A percentile compares a stretch with the other conserved stretches of the same genome.
Evolutionary conservation across 2,329 filamentous ascomycete genomes (phyloP).

Genomic region (Epichloe amarillans): DNA sequence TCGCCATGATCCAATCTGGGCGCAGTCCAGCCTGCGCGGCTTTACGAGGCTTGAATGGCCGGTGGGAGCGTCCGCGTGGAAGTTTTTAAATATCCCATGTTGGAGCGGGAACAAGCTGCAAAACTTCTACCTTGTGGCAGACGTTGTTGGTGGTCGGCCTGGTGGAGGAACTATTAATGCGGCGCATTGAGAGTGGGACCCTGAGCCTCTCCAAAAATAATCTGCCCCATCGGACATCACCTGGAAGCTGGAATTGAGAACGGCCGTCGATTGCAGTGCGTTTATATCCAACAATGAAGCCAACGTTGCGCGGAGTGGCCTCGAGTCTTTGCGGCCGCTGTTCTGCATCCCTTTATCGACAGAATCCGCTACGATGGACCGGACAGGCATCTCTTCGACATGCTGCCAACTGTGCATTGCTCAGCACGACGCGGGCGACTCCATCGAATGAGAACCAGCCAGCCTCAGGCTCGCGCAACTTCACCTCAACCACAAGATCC

Average conservation of each 20-base stretch:
- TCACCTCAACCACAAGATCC: constrained; percentile 16
- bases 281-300: constrained; percentile 21
- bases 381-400: constrained; percentile 14
- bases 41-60: constrained; percentile 17
- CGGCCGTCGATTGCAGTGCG: background rate
- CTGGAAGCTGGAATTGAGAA: background rate
- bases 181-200: constrained; percentile 14
- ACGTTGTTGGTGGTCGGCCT: constrained; percentile 9
- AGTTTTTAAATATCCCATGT: constrained; percentile 6
- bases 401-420: constrained; percentile 13
- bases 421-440: constrained; percentile 9
- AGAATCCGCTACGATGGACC: constrained; percentile 13
- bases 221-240: background rate
- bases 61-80: constrained; percentile 9
- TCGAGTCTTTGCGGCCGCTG: constrained; percentile 28
- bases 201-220: constrained; percentile 17
- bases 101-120: constrained; percentile 15
- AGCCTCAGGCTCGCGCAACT: constrained; percentile 12
- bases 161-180: constrained; percentile 25
- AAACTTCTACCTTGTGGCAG: constrained; percentile 16
- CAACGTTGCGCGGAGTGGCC: constrained; percentile 26
- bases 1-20: constrained; percentile 61
- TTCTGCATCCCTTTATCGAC: constrained; percentile 21
- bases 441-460: constrained; percentile 7
- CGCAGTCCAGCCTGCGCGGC: constrained; percentile 39